A percentile compares a stretch with the other conserved stretches of the same genome.
phyloP scores from a whole-genome alignment of 2,329 filamentous ascomycete genomes.

The Verticillium nubilum region DNA sequence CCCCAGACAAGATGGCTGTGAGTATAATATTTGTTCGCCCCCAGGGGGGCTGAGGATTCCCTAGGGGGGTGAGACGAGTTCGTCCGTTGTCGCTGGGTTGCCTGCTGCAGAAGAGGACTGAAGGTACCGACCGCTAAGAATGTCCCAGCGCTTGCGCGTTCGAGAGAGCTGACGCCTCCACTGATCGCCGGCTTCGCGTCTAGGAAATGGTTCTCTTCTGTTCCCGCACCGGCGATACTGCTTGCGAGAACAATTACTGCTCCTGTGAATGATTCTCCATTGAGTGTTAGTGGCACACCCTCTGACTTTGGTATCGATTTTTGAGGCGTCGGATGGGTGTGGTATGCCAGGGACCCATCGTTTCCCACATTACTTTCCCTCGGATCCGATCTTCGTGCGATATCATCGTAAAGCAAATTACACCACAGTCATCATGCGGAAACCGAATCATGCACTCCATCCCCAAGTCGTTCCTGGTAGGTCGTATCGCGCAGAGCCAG shows the following conservation, averaged over 20 bases:
- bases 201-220: background rate
- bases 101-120: background rate
- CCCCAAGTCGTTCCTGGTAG: background rate
- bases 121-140: background rate
- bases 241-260: background rate
- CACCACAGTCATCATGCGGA: background rate
- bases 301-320: background rate
- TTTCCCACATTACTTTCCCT: background rate
- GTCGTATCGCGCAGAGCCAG: background rate
- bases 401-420: background rate
- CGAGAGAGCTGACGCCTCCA: background rate
- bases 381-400: background rate
- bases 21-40: background rate
- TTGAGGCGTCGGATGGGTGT: background rate
- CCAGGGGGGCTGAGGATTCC: too few species aligned
- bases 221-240: background rate
- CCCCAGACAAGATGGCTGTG: background rate
- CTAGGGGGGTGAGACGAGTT: background rate
- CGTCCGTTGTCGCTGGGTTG: background rate
- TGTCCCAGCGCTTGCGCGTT: background rate
- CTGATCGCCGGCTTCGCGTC: background rate
- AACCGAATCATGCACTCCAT: background rate
- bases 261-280: background rate
- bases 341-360: background rate
- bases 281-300: background rate